Base-by-base conservation (phyloP, 2,329 filamentous ascomycete species). In the Alternaria atra region DNA sequence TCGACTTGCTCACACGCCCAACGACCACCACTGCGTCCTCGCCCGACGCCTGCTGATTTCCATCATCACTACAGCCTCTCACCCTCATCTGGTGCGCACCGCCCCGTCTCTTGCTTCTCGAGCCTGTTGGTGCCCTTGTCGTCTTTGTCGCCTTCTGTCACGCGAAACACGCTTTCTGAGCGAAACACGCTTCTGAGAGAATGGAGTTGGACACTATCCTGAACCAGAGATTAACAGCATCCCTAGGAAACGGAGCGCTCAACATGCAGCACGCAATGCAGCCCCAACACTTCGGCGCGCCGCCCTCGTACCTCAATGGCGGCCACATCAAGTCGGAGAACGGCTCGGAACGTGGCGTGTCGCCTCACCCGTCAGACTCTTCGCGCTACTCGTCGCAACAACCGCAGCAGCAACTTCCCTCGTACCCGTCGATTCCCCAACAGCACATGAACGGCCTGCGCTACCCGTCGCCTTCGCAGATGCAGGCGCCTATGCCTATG, bases 371-470 rank as follows among this genome's bases (percentile, higher is more conserved):
- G 29, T 86, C 83, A 58, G 85, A 86, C 64, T 83, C 85, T 46
- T 86, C 86, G 63, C 80, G 85, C 61, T 86, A 86, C 68, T 87
- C 86, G 52, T 85, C 85, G 63, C 83, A 86, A 70, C 82, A 85
- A 52, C 80, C 84, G n/a, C 84, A 84, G 58, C 84, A 84, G 61
- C 81, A 80, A 47, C 74, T 86, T 48, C 81, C 82, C 60, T 79
- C 83, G 56, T 84, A 82, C 55, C 73, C 75, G 35, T 77, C 81
- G 52, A 84, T 87, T 73, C 73, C 83, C 40, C 80, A 81, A 66
- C 81, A 83, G 65, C 78, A 84, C 63, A 77, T 80, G 63, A 84
- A 83, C 73, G 81, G 80, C 73, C 83, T 85, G 76, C 83, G 81
- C 61, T 88, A 86, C 71, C 82, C 83, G 43, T 85, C 83, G 55